Evolutionary conservation across 768 basidiomycete genomes (phyloP), one percentile per base, ranked within the genome.

Genomic region (Amanita rimosa): DNA sequence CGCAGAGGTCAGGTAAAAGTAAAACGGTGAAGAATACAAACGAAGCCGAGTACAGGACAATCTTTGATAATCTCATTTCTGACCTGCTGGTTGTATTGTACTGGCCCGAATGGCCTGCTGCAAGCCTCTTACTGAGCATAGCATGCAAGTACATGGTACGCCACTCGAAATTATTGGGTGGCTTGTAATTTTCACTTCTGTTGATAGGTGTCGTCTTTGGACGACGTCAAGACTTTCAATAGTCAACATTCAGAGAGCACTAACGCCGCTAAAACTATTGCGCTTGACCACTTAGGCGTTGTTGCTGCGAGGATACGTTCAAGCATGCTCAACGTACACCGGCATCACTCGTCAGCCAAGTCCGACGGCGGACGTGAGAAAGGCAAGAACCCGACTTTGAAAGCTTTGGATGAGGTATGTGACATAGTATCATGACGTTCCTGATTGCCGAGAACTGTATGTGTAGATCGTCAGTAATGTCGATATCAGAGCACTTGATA

Each of bases 91-190:
- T 77, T 7, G 92, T 96, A 16, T 69, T 97, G 5, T 93, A 85
- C 61, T 89, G 89, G 80, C 94, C 96, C 0, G 96, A 99, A 64
- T 99, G 95, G 93, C 96, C 96, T 5, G 94, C 89, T 8, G 89
- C 96, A 1, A 75, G 81, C 37, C 64, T 96, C 14, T 70, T 96
- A 34, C 66, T 98, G 33, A 78, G 75, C 38, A 83, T 96, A 41
- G 78, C 83, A 6, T 85, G 82, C 54, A 85, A 83, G 60, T 83
- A 82, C 55, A 89, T 98, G 89, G 94, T 91, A 51, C 8, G 73
- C 27, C 46, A 14, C 43, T 35, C 31, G 8, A 22, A 29, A 8
- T 4, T 27, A 19, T 17, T 24, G 16, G 42, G n/a, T 21, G 26
- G 24, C 14, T 44, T 45, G 16, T 3, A 47, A 9, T 13, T 46